Evolutionary conservation across 2,329 filamentous ascomycete species (phyloP), one percentile per base, ranked within the genome.

Genomic region (Dactylellina sp.): DNA sequence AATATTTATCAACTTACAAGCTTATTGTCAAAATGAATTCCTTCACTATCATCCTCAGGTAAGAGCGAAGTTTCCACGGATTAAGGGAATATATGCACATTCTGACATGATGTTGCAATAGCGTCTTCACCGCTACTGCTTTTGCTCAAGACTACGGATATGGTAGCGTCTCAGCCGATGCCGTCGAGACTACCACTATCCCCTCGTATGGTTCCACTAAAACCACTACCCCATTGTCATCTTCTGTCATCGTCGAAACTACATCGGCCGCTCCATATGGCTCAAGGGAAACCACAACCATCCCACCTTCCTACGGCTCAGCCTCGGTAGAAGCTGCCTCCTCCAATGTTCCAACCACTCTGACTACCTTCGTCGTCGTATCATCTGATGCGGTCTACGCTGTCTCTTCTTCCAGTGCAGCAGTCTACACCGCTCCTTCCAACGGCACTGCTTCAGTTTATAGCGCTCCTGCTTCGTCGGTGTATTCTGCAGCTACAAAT

Each of bases 1-100:
- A n/a, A n/a, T n/a, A n/a, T n/a, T n/a, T n/a, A n/a, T n/a, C n/a
- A n/a, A n/a, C n/a, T n/a, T n/a, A n/a, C n/a, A n/a, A n/a, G n/a
- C n/a, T n/a, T n/a, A n/a, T n/a, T n/a, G n/a, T 40, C 50, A 55
- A 55, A 55, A 55, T 55, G 50, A 20, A 55, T 11, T 55, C 50
- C 32, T 55, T 55, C 50, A 55, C 50, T 22, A 40, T 40, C 50
- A 22, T 40, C 16, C n/a, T 40, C 7, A 55, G 32, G 50, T 55
- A 20, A 40, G 50, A 12, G 14, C n/a, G 12, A 2, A 22, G 7
- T 11, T 39, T 20, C 14, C 2, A 18, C 25, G 11, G 1, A 39
- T 7, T 6, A 12, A 5, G 24, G 24, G 20, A 7, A 14, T 55
- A 28, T 40, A 22, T n/a, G n/a, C n/a, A 55, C 24, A 39, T 55